Evolutionary conservation across 768 basidiomycete species (phyloP).

Genomic region (Lactifluus subvellereus): DNA sequence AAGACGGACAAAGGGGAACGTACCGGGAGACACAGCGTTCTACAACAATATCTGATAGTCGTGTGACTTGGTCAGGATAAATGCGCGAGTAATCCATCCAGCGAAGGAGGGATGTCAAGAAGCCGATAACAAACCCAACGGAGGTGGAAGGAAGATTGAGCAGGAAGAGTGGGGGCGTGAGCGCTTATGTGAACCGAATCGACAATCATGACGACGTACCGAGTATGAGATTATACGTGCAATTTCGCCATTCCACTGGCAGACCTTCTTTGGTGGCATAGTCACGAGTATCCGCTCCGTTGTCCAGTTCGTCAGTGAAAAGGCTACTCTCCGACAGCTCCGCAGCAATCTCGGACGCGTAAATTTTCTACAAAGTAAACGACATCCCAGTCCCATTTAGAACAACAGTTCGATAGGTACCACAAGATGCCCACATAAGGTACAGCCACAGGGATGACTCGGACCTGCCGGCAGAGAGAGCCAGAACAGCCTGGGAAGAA

Average conservation of each 20-base stretch:
- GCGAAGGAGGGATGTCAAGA: too few species aligned
- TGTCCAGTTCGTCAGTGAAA: conserved; percentile 90
- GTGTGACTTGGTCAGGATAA: too few species aligned
- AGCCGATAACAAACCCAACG: conserved; percentile 35
- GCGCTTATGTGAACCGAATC: background rate
- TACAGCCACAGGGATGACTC: conserved; percentile 91
- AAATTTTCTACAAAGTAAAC: conserved; percentile 61
- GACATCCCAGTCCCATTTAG: background rate
- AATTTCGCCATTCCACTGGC: conserved; percentile 94
- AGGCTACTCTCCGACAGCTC: conserved; percentile 64
- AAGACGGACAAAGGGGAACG: too few species aligned
- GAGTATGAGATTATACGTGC: conserved; percentile 96
- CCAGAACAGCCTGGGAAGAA: conserved; percentile 84
- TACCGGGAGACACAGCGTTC: too few species aligned
- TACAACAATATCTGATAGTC: too few species aligned
- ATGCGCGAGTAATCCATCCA: too few species aligned
- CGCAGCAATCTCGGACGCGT: conserved; percentile 75
- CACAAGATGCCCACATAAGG: conserved; percentile 61
- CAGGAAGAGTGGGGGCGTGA: background rate
- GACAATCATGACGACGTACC: conserved; percentile 48
- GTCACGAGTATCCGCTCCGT: conserved; percentile 89
- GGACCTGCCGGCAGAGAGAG: conserved; percentile 90
- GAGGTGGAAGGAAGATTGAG: background rate
- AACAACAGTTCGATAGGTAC: background rate
- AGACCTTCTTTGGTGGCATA: conserved; percentile 92